Base-by-base conservation (phyloP, 352 stramenopile genomes). In the Phytophthora idaei region DNA sequence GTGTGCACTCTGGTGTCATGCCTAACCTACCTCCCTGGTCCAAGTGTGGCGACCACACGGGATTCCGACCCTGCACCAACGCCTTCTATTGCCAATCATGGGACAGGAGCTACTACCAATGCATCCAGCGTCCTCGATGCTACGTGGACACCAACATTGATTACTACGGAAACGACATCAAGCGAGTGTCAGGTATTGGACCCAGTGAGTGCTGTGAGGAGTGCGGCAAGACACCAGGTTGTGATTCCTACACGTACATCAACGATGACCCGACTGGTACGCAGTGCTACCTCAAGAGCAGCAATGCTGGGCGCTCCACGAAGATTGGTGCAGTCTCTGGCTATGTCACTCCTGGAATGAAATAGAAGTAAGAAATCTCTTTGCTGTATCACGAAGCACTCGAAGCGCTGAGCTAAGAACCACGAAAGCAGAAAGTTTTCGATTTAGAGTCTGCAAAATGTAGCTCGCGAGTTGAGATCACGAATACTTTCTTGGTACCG, bases 191-290 rank as follows among this genome's bases (percentile, higher is more conserved):
- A 5, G 44, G 36, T 11, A 65, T 65, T 55, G 21, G 69, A 56
- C 58, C 79, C 61, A 54, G 69, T 57, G 56, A 69, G 61, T 84
- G 78, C 56, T 87, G 78, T 15, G 68, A 82, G 17, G 76, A 69
- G 17, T 87, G 78, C 62, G 55, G 62, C 11, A 74, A 69, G n/a
- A 79, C 63, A 2, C 14, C 41, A 44, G 64, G 64, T 11, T 83
- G 76, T 54, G 69, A 73, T 55, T 71, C 71, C 7, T 84, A 82
- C 56, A 80, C 73, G 39, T 82, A 71, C 58, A 69, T 80, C 45
- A 81, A 84, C 64, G 76, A 66, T 49, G 62, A 72, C 28, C 61
- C 61, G 0, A 63, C 49, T 5, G 45, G 51, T 12, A 61, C 69
- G 1, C 54, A 62, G 37, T 77, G 70, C 44, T 77, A 77, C 39